Conservation (phyloP, 2,329 filamentous ascomycete genomes). For the Fusarium pseudoanthophilum region DNA sequence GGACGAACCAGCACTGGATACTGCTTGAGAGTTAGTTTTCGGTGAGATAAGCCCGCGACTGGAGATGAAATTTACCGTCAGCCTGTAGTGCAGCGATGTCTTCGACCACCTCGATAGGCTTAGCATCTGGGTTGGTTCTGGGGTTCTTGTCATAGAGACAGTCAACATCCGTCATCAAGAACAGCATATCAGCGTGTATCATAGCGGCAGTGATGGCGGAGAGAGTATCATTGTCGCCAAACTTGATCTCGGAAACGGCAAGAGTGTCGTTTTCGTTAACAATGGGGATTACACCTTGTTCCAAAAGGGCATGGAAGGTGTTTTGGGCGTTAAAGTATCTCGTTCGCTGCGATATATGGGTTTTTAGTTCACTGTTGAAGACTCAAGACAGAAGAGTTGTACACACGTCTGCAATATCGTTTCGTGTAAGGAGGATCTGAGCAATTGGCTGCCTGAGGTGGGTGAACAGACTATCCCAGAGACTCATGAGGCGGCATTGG, state of each 20-base stretch:
- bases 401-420: constrained; percentile 91
- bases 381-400: not conserved
- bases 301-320: constrained; percentile 87
- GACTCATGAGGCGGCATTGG: constrained; percentile 91
- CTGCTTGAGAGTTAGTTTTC: constrained; percentile 54
- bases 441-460: constrained; percentile 91
- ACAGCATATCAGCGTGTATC: constrained; percentile 95
- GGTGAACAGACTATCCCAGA: constrained; percentile 93
- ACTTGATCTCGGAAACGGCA: constrained; percentile 98
- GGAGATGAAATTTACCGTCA: constrained; percentile 67
- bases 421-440: constrained; percentile 92
- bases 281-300: constrained; percentile 97
- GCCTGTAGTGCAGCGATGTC: constrained; percentile 86
- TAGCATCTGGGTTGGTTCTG: constrained; percentile 82
- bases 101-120: constrained; percentile 90
- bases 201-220: constrained; percentile 97
- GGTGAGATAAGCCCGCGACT: not conserved
- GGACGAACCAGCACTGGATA: constrained; percentile 87
- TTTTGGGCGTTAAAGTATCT: constrained; percentile 98
- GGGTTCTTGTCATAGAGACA: constrained; percentile 98
- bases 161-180: constrained; percentile 99
- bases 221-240: constrained; percentile 97
- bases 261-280: constrained; percentile 99
- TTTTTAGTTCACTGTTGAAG: not conserved
- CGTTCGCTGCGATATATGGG: constrained; percentile 68